Conservation (phyloP, 495 filamentous ascomycete species). For the Tetracladium setigerum region DNA sequence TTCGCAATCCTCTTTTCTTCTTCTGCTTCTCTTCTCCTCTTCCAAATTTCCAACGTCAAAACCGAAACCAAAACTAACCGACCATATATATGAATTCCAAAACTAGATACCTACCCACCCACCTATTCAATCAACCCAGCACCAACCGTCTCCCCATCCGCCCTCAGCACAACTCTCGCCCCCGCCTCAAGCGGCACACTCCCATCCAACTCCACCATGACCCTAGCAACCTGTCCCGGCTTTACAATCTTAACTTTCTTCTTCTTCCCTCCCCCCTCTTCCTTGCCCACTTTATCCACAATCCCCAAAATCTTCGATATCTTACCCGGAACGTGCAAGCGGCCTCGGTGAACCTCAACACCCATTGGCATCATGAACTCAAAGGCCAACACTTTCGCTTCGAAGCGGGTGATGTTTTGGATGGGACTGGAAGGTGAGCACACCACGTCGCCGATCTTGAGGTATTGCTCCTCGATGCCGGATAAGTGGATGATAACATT, state of each 20-base stretch:
- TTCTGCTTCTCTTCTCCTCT: too few relatives aligned
- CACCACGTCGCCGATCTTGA: constrained; percentile 76
- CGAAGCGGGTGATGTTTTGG: constrained; percentile 59
- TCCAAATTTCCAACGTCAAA: too few relatives aligned
- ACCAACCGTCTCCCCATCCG: constrained; percentile 73
- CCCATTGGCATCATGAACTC: constrained; percentile 81
- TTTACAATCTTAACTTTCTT: constrained; percentile 79
- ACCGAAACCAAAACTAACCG: too few relatives aligned
- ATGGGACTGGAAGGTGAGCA: constrained; percentile 65
- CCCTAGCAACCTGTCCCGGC: constrained; percentile 58
- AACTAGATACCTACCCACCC: too few relatives aligned
- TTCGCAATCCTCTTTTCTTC: too few relatives aligned
- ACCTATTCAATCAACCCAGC: constrained; percentile 72
- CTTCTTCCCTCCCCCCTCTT: constrained; percentile 54
- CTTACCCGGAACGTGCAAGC: constrained; percentile 69
- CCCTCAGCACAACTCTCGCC: constrained; percentile 71
- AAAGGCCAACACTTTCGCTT: constrained; percentile 78
- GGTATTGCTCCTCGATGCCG: constrained; percentile 78
- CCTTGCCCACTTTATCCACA: constrained; percentile 64
- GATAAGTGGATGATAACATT: constrained; percentile 75
- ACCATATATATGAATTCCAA: too few relatives aligned
- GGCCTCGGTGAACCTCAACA: constrained; percentile 80
- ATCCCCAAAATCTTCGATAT: constrained; percentile 62
- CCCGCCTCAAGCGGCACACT: constrained; percentile 74
- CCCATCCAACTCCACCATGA: constrained; percentile 64